Base-by-base conservation (phyloP, 1,284 basidiomycete species). In the Veloboletus limbatus region DNA sequence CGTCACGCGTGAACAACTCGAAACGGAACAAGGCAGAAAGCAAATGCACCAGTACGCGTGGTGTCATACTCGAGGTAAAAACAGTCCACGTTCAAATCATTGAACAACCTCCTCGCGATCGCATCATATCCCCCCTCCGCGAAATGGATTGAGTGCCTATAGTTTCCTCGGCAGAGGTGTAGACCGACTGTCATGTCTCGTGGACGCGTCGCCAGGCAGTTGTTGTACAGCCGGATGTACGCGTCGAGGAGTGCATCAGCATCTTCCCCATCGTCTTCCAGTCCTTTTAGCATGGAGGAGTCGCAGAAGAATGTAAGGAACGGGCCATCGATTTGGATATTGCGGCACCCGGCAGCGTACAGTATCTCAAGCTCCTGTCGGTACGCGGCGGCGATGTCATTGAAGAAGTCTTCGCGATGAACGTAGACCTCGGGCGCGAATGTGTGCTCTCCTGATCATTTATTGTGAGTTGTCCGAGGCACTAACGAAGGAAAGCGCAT, bases 21-120 rank as follows among this genome's bases (percentile, higher is more conserved):
- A 40, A 5, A 22, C 3, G 4, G 13, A 18, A 8, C 20, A 5
- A 18, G 7, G 4, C n/a, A n/a, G 3, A 6, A 9, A 2, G 1
- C 4, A 18, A 20, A 44, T 47, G 79, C 75, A 37, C 85, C 85
- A 1, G 87, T 79, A 20, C 85, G 81, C 45, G 77, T 74, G 14
- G 84, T 85, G 61, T 92, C 89, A 64, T 88, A 92, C 68, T 92
- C 88, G 37, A 86, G 74, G 62, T 87, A 91, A 65, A 84, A 89
- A 38, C 74, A 75, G 57, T 89, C 82, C n/a, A 88, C 85, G 58
- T 88, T 77, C 48, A 91, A 72, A 42, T 78, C 68, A 54, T 77
- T 77, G 74, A 89, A 88, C n/a, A 90, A 68, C 67, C 81, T 86
- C 54, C 72, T 65, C 10, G 88, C 84, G 59, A 92, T 90, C 30